These are phyloP conservation scores for Trichoderma sp. DNA, from an alignment of 2,329 filamentous ascomycete species.

Conservation along the genomic window DNA sequence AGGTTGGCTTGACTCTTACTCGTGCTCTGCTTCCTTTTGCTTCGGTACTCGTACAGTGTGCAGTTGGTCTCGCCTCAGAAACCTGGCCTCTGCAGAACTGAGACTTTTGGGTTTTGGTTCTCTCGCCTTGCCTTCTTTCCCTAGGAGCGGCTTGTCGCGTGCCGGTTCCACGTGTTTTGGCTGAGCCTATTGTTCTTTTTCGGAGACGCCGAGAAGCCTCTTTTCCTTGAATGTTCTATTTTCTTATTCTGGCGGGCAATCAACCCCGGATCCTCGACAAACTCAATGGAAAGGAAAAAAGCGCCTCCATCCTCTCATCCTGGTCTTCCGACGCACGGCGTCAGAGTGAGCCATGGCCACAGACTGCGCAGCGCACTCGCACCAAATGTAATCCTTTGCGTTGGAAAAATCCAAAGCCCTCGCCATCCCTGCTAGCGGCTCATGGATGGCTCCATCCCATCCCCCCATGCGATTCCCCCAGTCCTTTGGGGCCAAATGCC, in stretches of 20 bases:
- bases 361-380: neutral
- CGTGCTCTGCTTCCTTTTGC: too few relatives aligned
- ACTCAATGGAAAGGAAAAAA: neutral
- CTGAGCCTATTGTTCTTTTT: neutral
- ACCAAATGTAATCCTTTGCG: neutral
- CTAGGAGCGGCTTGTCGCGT: slow-evolving; percentile 4
- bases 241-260: neutral
- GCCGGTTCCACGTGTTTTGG: slow-evolving; percentile 5
- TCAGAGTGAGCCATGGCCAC: neutral
- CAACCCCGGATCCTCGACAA: neutral
- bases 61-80: neutral
- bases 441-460: neutral
- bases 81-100: neutral
- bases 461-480: neutral
- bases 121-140: neutral
- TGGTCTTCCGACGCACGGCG: neutral
- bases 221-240: neutral
- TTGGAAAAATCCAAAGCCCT: neutral
- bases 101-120: neutral
- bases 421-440: slow-evolving; percentile 9
- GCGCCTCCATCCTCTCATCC: neutral
- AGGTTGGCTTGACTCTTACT: neutral
- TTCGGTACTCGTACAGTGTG: neutral
- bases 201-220: slow-evolving; percentile 13
- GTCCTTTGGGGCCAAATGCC: neutral